Percentiles rank a stretch among this genome's conserved stretches.
Conservation (phyloP, 768 basidiomycete species). For the Terana coerulea region DNA sequence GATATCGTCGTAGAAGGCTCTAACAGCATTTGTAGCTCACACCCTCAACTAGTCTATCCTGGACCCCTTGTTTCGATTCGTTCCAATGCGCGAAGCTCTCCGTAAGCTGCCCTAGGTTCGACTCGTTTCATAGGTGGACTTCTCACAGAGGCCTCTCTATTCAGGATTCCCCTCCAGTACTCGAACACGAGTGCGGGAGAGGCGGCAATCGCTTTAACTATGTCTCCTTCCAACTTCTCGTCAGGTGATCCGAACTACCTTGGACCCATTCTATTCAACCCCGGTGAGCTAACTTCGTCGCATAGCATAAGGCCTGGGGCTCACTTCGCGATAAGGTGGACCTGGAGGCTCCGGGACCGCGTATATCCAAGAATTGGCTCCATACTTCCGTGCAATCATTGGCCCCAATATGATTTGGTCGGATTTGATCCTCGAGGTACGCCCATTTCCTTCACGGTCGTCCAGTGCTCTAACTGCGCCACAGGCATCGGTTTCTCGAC, state of each 20-base stretch:
- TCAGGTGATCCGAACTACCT: conserved; percentile 17
- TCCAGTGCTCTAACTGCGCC: no score
- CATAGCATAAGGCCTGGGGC: background rate
- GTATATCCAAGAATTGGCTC: conserved; percentile 4
- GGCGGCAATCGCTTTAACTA: conserved; percentile 25
- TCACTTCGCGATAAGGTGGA: conserved; percentile 9
- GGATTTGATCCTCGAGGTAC: conserved; percentile 28
- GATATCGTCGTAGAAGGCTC: background rate
- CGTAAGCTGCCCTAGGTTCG: conserved; percentile 17
- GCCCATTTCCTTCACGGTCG: background rate
- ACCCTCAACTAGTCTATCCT: background rate
- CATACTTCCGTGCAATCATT: conserved; percentile 17
- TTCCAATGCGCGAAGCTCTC: conserved; percentile 11
- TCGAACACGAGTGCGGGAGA: conserved; percentile 4
- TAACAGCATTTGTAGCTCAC: background rate
- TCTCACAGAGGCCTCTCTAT: background rate
- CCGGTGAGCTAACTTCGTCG: conserved; percentile 10
- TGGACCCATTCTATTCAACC: conserved; percentile 32
- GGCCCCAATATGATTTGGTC: conserved; percentile 27
- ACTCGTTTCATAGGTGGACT: background rate
- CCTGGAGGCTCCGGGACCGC: conserved; percentile 25
- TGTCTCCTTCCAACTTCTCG: conserved; percentile 18
- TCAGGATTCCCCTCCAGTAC: conserved; percentile 4
- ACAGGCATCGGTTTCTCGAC: conserved; percentile 1
- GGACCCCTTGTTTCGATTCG: conserved; percentile 9